phyloP scores from a whole-genome alignment of 2,329 filamentous ascomycete genomes.

The Fusarium armeniacum region DNA sequence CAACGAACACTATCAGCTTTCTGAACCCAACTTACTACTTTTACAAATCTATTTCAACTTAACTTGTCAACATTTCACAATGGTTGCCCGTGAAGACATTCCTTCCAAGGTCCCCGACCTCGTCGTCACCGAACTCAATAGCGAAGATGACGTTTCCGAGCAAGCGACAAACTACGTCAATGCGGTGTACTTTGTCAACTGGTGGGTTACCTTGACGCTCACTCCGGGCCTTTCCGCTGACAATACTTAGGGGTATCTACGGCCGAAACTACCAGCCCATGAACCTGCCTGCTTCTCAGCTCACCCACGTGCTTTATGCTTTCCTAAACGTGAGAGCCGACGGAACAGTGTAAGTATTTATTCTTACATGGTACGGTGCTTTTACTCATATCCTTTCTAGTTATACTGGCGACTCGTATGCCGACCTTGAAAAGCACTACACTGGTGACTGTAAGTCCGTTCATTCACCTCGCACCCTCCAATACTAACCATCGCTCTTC shows the following conservation, averaged over 20 bases:
- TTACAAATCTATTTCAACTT: not conserved
- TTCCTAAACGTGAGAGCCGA: slow-evolving; percentile 81
- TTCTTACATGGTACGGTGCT: rapidly evolving
- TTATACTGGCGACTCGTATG: slow-evolving; percentile 37
- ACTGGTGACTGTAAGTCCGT: slow-evolving; percentile 33
- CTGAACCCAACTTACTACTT: not conserved
- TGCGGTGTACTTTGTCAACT: slow-evolving; percentile 40
- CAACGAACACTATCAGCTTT: not conserved
- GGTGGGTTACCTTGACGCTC: slow-evolving; percentile 2
- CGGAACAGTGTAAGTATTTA: slow-evolving; percentile 74
- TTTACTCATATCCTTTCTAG: not conserved
- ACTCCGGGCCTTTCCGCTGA: not conserved
- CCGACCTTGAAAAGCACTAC: slow-evolving; percentile 43
- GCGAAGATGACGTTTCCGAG: slow-evolving; percentile 9
- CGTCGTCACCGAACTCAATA: slow-evolving; percentile 11
- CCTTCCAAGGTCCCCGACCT: slow-evolving; percentile 22
- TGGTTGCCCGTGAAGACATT: slow-evolving; percentile 30
- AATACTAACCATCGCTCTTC: not conserved
- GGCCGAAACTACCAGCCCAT: slow-evolving; percentile 78
- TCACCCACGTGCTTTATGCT: slow-evolving; percentile 83
- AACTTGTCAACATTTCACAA: slow-evolving; percentile 1
- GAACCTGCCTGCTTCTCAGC: slow-evolving; percentile 74
- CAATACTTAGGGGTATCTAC: slow-evolving; percentile 73
- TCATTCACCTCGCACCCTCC: too few species aligned
- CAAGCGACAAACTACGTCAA: slow-evolving; percentile 18